phyloP scores from a whole-genome alignment of 371 early-diverging fungal species.

The Cladochytrium tenue region DNA sequence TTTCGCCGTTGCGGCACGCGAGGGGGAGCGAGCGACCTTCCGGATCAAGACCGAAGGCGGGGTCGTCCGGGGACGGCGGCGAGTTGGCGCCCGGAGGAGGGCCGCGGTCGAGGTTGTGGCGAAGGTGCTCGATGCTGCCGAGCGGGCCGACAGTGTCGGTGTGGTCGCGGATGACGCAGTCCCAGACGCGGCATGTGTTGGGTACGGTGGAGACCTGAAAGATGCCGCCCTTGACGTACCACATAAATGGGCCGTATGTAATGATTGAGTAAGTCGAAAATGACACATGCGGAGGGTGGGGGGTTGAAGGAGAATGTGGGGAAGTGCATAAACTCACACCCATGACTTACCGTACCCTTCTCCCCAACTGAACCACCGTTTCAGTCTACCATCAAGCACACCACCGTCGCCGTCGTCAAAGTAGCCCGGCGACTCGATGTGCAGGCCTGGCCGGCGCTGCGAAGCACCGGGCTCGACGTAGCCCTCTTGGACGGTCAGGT shows the following conservation, averaged over 20 bases:
- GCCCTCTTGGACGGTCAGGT: conserved; percentile 15
- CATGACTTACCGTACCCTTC: neutral
- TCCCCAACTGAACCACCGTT: neutral
- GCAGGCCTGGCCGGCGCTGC: conserved; percentile 13
- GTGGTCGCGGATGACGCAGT: neutral
- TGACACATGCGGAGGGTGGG: neutral
- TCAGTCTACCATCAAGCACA: neutral
- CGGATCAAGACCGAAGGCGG: too few relatives aligned
- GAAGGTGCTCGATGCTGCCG: conserved; percentile 1
- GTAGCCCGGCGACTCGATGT: conserved; percentile 14
- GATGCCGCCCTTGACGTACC: neutral
- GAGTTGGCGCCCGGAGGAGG: neutral
- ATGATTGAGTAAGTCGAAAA: neutral
- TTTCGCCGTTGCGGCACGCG: neutral
- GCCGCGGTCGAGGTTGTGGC: neutral
- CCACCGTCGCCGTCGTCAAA: neutral
- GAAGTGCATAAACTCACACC: too few relatives aligned
- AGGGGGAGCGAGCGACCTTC: neutral
- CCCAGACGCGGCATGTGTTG: neutral
- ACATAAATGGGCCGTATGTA: neutral
- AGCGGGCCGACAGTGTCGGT: neutral
- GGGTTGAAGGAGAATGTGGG: too few relatives aligned
- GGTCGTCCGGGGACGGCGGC: neutral
- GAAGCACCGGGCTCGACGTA: conserved; percentile 8
- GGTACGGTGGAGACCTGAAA: neutral